Evolutionary conservation across 2,329 filamentous ascomycete genomes (phyloP).

Genomic region (Stemphylium lycopersici): DNA sequence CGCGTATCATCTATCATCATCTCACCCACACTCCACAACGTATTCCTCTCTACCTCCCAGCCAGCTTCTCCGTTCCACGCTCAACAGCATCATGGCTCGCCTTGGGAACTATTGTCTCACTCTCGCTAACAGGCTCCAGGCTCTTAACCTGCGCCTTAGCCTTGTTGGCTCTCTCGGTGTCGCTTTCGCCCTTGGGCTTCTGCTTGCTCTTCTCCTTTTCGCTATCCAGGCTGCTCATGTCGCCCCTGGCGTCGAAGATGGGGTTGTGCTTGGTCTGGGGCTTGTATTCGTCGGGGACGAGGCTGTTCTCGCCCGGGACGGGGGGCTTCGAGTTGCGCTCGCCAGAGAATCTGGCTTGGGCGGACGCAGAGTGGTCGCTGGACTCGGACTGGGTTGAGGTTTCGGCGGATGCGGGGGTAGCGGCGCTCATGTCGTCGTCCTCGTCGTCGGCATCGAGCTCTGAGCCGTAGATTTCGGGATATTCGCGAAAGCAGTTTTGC

Average conservation of each 20-base stretch:
- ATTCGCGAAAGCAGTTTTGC: conserved; percentile 94
- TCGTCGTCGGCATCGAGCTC: conserved; percentile 85
- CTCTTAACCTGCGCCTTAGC: conserved; percentile 3
- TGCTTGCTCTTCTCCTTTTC: conserved; percentile 16
- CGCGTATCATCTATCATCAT: not conserved
- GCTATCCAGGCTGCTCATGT: conserved; percentile 14
- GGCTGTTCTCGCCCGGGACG: conserved; percentile 13
- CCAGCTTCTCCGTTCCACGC: conserved; percentile 1
- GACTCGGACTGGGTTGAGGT: conserved; percentile 6
- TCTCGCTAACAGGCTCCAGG: conserved; percentile 44
- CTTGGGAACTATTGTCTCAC: conserved; percentile 56
- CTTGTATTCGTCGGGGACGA: conserved; percentile 29
- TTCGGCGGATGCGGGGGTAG: conserved; percentile 17
- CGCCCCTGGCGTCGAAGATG: conserved; percentile 7
- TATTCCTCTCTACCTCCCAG: not conserved
- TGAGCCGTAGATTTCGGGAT: conserved; percentile 90
- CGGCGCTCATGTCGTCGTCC: conserved; percentile 55
- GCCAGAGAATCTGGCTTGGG: conserved; percentile 9
- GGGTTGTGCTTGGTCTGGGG: conserved; percentile 17
- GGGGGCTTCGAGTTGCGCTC: conserved; percentile 17
- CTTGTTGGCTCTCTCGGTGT: conserved; percentile 4
- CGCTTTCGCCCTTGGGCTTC: conserved; percentile 1
- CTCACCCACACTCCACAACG: not conserved
- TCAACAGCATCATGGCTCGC: conserved; percentile 55
- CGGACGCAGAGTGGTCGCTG: conserved; percentile 9